A percentile compares a stretch with the other conserved stretches of the same genome.
Evolutionary conservation across 768 basidiomycete genomes (phyloP).

Genomic region (Suillus variegatus): DNA sequence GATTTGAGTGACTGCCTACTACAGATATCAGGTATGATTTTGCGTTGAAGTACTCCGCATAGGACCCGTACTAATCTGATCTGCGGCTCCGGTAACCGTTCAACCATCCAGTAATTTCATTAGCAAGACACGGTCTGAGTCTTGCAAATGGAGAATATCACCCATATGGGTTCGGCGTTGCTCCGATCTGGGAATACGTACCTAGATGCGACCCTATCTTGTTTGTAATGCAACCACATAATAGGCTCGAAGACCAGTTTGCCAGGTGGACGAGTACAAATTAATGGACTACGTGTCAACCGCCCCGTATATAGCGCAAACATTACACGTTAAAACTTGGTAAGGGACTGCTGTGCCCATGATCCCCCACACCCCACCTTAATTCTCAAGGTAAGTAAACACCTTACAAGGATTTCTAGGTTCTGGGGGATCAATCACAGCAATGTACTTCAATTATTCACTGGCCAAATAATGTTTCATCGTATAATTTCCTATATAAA

Average conservation of each 20-base stretch:
- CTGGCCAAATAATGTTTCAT: background rate
- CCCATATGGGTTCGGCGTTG: conserved; percentile 18
- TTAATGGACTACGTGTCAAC: background rate
- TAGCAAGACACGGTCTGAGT: conserved; percentile 54
- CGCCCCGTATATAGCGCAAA: background rate
- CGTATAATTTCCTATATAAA: background rate
- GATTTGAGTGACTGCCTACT: background rate
- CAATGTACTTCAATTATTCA: background rate
- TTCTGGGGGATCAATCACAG: background rate
- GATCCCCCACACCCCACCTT: background rate
- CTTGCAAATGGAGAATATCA: conserved; percentile 50
- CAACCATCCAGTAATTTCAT: conserved; percentile 75
- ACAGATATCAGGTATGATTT: conserved; percentile 59
- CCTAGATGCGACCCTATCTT: background rate
- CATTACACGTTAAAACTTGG: background rate
- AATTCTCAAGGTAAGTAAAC: background rate
- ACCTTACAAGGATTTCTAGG: background rate
- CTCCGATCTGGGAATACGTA: conserved; percentile 54
- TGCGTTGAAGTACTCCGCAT: conserved; percentile 3
- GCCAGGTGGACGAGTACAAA: conserved; percentile 59
- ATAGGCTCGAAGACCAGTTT: conserved; percentile 61
- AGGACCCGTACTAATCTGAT: conserved; percentile 11
- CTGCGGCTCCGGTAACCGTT: background rate
- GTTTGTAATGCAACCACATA: background rate
- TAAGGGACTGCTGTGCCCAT: background rate